Percentiles rank a stretch among this genome's conserved stretches.
Conservation (phyloP, 2,329 filamentous ascomycete genomes). For the Ilyonectria robusta region DNA sequence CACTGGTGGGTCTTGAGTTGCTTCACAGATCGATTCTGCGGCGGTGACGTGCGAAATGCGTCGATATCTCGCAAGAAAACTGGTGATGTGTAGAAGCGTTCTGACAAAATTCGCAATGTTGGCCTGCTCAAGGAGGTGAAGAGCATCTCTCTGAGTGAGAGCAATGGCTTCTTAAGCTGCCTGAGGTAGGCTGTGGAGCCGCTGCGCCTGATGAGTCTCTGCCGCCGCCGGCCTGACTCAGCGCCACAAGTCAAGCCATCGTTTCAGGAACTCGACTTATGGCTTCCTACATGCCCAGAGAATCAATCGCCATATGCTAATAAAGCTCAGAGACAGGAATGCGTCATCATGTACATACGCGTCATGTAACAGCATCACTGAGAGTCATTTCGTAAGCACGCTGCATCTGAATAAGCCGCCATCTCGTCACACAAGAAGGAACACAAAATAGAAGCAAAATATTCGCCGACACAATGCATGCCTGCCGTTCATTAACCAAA, state of each 20-base stretch:
- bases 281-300: too few species aligned
- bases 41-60: background rate
- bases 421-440: background rate
- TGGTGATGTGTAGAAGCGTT: too few species aligned
- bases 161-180: conserved; percentile 17
- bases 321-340: too few species aligned
- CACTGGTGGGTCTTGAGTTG: conserved; percentile 1
- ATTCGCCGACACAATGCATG: conserved; percentile 9
- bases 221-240: conserved; percentile 48
- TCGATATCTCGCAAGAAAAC: background rate
- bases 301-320: too few species aligned
- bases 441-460: background rate
- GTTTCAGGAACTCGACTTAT: background rate
- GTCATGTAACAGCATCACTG: background rate
- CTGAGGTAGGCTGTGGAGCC: conserved; percentile 13
- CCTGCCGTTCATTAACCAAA: conserved; percentile 28
- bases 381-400: background rate
- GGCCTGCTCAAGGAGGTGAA: background rate
- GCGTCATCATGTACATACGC: too few species aligned
- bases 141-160: conserved; percentile 13
- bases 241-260: conserved; percentile 22
- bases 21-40: background rate
- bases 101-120: background rate
- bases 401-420: background rate
- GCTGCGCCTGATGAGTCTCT: conserved; percentile 1